Conservation (phyloP, 2,329 filamentous ascomycete species). For the Arthrobotrys conoides region DNA sequence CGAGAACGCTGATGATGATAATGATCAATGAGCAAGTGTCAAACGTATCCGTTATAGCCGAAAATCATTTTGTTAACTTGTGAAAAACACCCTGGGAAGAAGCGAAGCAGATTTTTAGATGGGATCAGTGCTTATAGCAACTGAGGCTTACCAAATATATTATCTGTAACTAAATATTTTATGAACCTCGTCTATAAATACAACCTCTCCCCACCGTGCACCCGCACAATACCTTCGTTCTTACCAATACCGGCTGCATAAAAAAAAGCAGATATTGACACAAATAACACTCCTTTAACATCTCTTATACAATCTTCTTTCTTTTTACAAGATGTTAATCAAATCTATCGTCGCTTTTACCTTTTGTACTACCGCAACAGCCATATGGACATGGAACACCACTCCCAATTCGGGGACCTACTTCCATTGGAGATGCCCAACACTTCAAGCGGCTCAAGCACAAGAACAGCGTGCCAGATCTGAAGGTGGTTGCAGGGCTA, state of each 20-base stretch:
- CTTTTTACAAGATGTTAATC: conserved; percentile 1
- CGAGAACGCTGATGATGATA: background rate
- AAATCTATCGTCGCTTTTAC: conserved; percentile 6
- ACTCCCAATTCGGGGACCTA: background rate
- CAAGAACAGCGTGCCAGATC: background rate
- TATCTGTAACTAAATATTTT: background rate
- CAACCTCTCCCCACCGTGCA: background rate
- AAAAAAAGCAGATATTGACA: background rate
- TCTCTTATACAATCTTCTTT: background rate
- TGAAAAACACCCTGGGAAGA: background rate
- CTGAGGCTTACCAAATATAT: background rate
- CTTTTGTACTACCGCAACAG: background rate
- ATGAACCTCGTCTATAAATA: conserved; percentile 1
- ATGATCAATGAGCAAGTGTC: no score
- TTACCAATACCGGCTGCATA: conserved; percentile 1
- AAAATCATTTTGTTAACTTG: background rate
- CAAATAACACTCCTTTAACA: conserved; percentile 4
- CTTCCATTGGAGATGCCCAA: conserved; percentile 2
- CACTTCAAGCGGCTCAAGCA: background rate
- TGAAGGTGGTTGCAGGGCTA: background rate
- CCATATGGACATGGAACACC: conserved; percentile 6
- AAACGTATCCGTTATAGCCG: conserved; percentile 1
- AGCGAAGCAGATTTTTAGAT: background rate
- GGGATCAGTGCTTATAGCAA: background rate
- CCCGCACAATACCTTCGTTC: background rate